phyloP scores from a whole-genome alignment of 768 basidiomycete species.

The Termitomyces sp. region DNA sequence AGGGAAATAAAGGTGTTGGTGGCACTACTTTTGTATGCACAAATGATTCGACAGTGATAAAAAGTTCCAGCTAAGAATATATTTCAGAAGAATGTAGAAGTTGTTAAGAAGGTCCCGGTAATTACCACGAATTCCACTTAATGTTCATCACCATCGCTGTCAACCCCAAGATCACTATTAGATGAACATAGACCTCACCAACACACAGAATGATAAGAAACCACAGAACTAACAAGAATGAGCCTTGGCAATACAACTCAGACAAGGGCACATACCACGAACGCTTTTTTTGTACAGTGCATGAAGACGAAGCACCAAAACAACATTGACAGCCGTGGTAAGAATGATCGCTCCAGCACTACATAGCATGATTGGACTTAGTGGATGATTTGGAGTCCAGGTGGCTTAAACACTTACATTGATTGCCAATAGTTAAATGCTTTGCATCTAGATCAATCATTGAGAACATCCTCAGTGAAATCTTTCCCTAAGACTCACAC shows the following conservation, averaged over 20 bases:
- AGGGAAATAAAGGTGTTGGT: conserved; percentile 1
- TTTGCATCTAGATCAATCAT: background rate
- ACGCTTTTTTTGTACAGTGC: conserved; percentile 5
- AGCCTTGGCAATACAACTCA: background rate
- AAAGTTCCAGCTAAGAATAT: conserved; percentile 2
- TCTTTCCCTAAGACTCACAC: background rate
- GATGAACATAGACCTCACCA: background rate
- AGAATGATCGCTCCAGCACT: conserved; percentile 5
- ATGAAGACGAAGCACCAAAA: conserved; percentile 10
- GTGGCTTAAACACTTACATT: background rate
- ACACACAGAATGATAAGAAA: background rate
- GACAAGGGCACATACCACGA: background rate
- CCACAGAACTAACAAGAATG: background rate
- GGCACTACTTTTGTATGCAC: background rate
- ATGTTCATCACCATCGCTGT: background rate
- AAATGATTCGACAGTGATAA: background rate
- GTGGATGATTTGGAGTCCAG: background rate
- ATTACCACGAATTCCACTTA: conserved; percentile 5
- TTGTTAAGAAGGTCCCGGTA: background rate
- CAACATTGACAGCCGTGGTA: conserved; percentile 7
- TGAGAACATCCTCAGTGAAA: background rate
- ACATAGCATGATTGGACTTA: too few relatives aligned
- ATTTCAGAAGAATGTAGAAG: background rate
- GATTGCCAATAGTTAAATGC: background rate
- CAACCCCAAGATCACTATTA: too few relatives aligned